Conservation (phyloP, 1,284 basidiomycete genomes). For the Ganoderma lingzhi region DNA sequence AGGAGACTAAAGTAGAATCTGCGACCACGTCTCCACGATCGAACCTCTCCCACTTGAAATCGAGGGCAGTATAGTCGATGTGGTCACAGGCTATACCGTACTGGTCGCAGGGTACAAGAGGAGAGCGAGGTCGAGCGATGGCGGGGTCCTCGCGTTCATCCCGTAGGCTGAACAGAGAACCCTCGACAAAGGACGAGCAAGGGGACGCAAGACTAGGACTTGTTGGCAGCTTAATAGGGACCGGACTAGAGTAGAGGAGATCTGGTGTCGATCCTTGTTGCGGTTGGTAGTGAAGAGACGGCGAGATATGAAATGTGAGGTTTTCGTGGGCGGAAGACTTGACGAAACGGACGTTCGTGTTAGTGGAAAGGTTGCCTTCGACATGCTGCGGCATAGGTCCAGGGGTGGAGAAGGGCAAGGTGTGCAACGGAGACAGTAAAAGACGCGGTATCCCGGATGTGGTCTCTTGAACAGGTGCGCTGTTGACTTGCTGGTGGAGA, state of each 20-base stretch:
- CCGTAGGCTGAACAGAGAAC: neutral
- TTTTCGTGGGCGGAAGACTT: neutral
- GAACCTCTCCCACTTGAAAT: slow-evolving; percentile 67
- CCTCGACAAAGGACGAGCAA: neutral
- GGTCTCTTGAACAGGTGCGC: neutral
- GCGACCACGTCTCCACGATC: slow-evolving; percentile 39
- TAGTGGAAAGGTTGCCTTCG: neutral
- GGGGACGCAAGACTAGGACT: neutral
- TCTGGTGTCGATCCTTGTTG: slow-evolving; percentile 47
- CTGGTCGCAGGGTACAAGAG: neutral
- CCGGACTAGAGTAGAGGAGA: slow-evolving; percentile 45
- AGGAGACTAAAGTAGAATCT: slow-evolving; percentile 12
- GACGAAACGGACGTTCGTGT: neutral
- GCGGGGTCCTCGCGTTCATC: neutral
- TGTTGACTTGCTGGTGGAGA: neutral
- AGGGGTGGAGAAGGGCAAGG: slow-evolving; percentile 32
- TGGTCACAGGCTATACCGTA: slow-evolving; percentile 32
- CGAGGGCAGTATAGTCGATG: slow-evolving; percentile 41
- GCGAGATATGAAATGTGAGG: neutral
- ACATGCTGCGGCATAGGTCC: slow-evolving; percentile 24
- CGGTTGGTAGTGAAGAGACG: slow-evolving; percentile 46
- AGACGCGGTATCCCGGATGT: neutral
- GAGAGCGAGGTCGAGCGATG: neutral
- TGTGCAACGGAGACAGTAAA: neutral
- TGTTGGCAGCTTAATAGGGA: slow-evolving; percentile 35